These are phyloP conservation scores for Fraxinus sp. DNA, from an alignment of 305 asterid genomes.

Conservation along the genomic window DNA sequence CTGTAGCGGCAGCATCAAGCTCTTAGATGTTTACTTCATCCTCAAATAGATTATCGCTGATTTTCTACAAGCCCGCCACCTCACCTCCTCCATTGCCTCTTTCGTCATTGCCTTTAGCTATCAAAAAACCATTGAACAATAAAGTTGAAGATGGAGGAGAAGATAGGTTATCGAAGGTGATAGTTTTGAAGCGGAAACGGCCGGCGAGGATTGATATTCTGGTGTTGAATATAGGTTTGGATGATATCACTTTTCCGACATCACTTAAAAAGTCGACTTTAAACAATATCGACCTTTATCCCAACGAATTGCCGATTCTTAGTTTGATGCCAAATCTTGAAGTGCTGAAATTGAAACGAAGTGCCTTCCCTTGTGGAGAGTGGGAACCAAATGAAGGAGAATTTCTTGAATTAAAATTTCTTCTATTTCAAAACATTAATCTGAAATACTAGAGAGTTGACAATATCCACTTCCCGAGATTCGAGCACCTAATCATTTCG, in stretches of 20 bases:
- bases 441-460: too few species aligned
- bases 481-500: too few species aligned
- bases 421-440: too few species aligned
- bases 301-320: background rate
- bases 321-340: too few species aligned
- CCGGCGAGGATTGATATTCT: slow-evolving; percentile 70
- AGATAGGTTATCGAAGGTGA: slow-evolving; percentile 50
- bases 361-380: too few species aligned
- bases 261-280: too few species aligned
- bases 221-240: background rate
- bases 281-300: background rate
- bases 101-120: slow-evolving; percentile 18
- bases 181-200: slow-evolving; percentile 63
- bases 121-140: background rate
- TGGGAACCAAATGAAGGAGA: too few species aligned
- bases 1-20: slow-evolving; percentile 49
- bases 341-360: too few species aligned
- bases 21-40: slow-evolving; percentile 73
- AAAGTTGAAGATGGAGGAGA: background rate
- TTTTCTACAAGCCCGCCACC: slow-evolving; percentile 45
- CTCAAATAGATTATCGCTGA: slow-evolving; percentile 30
- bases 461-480: too few species aligned
- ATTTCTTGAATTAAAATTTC: too few species aligned
- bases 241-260: too few species aligned
- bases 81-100: slow-evolving; percentile 39